Evolutionary conservation across 2,329 filamentous ascomycete genomes (phyloP), one percentile per base, ranked within the genome.

Genomic region (Talaromyces sp.): DNA sequence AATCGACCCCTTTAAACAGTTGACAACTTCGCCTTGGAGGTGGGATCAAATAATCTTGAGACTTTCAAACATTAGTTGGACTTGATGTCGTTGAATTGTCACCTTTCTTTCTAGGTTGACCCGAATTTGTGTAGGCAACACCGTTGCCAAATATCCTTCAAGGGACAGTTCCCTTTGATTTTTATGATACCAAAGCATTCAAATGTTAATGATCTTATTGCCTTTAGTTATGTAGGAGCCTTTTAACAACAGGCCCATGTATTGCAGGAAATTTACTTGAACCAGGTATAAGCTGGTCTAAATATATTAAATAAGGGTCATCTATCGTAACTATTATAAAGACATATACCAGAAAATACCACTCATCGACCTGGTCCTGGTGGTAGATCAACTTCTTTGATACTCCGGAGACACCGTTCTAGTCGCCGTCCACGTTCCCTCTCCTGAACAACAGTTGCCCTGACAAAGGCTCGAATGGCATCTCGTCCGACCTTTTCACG

Each of bases 371-470:
- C 27, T 53, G 19, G 22, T 36, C 8, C 28, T 30, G 30, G 27
- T 36, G n/a, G 52, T 51, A 60, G n/a, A 9, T 44, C 28, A 28
- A n/a, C 27, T 36, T 75, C 71, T 51, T 67, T 73, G 47, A 89
- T 75, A 66, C 82, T 87, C 65, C 92, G 84, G 67, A 97, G 75
- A 9, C 92, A 92, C 65, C 93, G 83, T 77, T 84, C 85, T 82
- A 99, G 88, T 22, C 89, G 88, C 67, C 92, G 91, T 65, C 96
- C 78, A 66, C 90, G 84, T 71, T 90, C 89, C 66, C 84, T 85
- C 77, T 99, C 95, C 58, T 85, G 83, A 4, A 96, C 85, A 28
- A 98, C 81, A 84, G 93, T 92, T 33, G 86, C 85, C 70, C 82
- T 84, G 19, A 90, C 93, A 67, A 96, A 85, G 54, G 92, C 87